Evolutionary conservation across 805 yeast species (phyloP).

Genomic region (Nakazawaea wickerhamii): DNA sequence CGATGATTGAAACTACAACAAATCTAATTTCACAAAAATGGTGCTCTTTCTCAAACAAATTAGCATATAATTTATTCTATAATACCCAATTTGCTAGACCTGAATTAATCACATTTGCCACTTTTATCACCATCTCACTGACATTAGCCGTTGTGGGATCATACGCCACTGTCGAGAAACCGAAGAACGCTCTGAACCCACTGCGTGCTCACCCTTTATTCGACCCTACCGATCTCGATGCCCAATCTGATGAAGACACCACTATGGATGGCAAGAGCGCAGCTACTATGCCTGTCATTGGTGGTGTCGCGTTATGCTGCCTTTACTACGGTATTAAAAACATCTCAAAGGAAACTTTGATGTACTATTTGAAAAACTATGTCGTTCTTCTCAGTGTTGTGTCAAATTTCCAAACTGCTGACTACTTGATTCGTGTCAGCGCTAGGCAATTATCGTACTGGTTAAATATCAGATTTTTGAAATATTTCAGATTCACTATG

Average conservation of each 20-base stretch:
- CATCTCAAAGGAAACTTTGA: constrained; percentile 26
- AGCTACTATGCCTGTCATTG: constrained; percentile 37
- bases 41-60: neutral
- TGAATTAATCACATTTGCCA: constrained; percentile 16
- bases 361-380: constrained; percentile 29
- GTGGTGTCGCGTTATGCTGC: constrained; percentile 32
- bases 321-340: constrained; percentile 32
- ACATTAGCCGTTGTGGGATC: constrained; percentile 29
- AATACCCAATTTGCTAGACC: neutral
- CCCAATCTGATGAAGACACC: constrained; percentile 18
- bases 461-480: constrained; percentile 21
- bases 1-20: too few species aligned
- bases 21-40: too few species aligned
- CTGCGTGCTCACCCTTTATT: constrained; percentile 31
- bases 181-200: constrained; percentile 27
- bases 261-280: constrained; percentile 27
- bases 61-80: constrained; percentile 1
- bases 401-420: constrained; percentile 27
- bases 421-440: constrained; percentile 22
- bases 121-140: constrained; percentile 20
- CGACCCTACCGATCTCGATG: constrained; percentile 36
- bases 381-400: constrained; percentile 28
- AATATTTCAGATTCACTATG: constrained; percentile 37
- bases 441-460: constrained; percentile 25
- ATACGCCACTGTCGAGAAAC: constrained; percentile 28